Conservation (phyloP, 805 yeast genomes). For the Pichia occidentalis region DNA sequence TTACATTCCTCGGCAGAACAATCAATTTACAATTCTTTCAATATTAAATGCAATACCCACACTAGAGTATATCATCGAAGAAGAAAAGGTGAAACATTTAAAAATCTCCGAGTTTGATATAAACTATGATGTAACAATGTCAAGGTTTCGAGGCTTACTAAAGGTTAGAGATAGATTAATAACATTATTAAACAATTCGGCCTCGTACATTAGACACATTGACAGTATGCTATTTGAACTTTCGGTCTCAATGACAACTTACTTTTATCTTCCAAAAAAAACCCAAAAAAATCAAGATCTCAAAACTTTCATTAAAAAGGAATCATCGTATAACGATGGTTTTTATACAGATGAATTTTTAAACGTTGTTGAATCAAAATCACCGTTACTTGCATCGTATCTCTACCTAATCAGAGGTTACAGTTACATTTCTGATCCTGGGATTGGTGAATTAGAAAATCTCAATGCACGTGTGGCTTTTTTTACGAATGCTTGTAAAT, state of each 20-base stretch:
- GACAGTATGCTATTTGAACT: background rate
- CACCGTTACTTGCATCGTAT: constrained; percentile 24
- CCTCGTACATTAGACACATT: background rate
- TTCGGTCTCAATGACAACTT: background rate
- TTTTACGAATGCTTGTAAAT: constrained; percentile 18
- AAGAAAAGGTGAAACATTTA: constrained; percentile 12
- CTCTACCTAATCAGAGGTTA: constrained; percentile 21
- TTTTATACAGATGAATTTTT: background rate
- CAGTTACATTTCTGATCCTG: constrained; percentile 10
- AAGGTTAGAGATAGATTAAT: constrained; percentile 17
- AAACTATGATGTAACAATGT: constrained; percentile 18
- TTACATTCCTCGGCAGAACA: too few relatives aligned
- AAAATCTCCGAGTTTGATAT: constrained; percentile 20
- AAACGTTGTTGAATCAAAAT: background rate
- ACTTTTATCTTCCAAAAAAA: background rate
- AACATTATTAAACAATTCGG: constrained; percentile 15
- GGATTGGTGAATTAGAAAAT: constrained; percentile 16
- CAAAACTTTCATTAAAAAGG: background rate
- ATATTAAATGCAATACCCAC: constrained; percentile 23
- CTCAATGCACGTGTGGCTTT: constrained; percentile 17
- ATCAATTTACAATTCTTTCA: constrained; percentile 21
- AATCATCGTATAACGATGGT: background rate
- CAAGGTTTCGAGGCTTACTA: constrained; percentile 15
- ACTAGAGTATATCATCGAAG: constrained; percentile 16
- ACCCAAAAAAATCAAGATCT: background rate